phyloP scores from a whole-genome alignment of 1,139 yeast species.

The Lodderomyces parapsilosis region DNA sequence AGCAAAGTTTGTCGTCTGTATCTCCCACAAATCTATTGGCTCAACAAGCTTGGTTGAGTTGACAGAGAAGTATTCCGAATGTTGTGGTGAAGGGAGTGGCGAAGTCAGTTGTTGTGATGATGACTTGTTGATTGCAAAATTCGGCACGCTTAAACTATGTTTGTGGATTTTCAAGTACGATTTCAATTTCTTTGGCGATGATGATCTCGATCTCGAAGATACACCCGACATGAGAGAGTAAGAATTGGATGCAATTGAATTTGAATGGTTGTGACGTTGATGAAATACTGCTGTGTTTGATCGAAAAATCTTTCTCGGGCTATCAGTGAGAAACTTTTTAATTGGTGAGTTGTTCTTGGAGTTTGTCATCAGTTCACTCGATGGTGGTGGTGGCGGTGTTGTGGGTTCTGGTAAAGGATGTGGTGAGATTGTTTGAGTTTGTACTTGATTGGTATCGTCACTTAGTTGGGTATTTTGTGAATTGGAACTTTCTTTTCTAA shows the following conservation, averaged over 20 bases:
- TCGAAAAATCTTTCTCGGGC: constrained; percentile 32
- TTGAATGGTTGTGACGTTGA: constrained; percentile 24
- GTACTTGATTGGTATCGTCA: constrained; percentile 1
- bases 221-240: constrained; percentile 28
- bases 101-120: constrained; percentile 3
- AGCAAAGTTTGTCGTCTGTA: constrained; percentile 33
- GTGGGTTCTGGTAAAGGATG: constrained; percentile 2
- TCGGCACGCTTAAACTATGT: constrained; percentile 14
- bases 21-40: constrained; percentile 36
- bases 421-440: not conserved
- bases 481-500: constrained; percentile 6
- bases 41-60: constrained; percentile 13
- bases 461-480: constrained; percentile 2
- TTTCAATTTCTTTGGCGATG: constrained; percentile 32
- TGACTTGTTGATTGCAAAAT: constrained; percentile 3
- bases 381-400: constrained; percentile 17
- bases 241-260: constrained; percentile 30
- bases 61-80: constrained; percentile 5
- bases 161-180: constrained; percentile 18
- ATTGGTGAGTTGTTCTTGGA: constrained; percentile 27
- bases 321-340: constrained; percentile 31
- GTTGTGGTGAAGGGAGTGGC: constrained; percentile 4
- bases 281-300: constrained; percentile 8
- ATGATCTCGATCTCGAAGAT: constrained; percentile 24
- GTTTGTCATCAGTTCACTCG: constrained; percentile 7